Percentiles rank a stretch among this genome's conserved stretches.
phyloP scores from a whole-genome alignment of 495 filamentous ascomycete genomes.

The Lasiosphaeris hirsuta region DNA sequence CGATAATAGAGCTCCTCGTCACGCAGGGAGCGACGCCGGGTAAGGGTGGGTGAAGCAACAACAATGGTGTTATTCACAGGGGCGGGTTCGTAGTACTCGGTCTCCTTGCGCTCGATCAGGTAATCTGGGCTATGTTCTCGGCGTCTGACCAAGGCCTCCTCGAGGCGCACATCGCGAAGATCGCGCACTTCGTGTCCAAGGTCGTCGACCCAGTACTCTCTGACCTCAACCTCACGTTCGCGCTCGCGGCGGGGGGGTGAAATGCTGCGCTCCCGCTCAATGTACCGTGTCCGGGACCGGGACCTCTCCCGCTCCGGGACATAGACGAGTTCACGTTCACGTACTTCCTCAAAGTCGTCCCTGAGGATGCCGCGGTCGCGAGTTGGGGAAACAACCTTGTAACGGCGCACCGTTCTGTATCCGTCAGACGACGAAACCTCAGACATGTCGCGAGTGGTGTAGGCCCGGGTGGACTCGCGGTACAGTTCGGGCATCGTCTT shows the following conservation, averaged over 20 bases:
- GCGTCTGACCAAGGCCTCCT: slow-evolving; percentile 47
- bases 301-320: too few species aligned
- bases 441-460: slow-evolving; percentile 20
- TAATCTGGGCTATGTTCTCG: slow-evolving; percentile 44
- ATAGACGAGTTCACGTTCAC: too few species aligned
- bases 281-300: too few species aligned
- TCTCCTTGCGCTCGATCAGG: slow-evolving; percentile 61
- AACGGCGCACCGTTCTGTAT: slow-evolving; percentile 46
- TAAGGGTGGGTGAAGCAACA: slow-evolving; percentile 17
- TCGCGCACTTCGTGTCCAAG: slow-evolving; percentile 41
- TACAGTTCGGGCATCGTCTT: slow-evolving; percentile 45
- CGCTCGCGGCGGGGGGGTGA: too few species aligned
- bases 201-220: slow-evolving; percentile 35
- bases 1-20: slow-evolving; percentile 50
- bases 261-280: too few species aligned
- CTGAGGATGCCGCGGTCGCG: slow-evolving; percentile 15
- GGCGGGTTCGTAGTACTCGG: slow-evolving; percentile 62
- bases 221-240: too few species aligned
- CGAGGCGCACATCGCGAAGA: slow-evolving; percentile 40
- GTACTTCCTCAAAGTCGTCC: too few species aligned
- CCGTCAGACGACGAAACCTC: too few species aligned
- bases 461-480: slow-evolving; percentile 41
- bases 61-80: slow-evolving; percentile 65
- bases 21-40: slow-evolving; percentile 51
- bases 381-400: slow-evolving; percentile 44